Base-by-base conservation (phyloP, 1,139 yeast genomes). In the Pneumocystis murina region DNA sequence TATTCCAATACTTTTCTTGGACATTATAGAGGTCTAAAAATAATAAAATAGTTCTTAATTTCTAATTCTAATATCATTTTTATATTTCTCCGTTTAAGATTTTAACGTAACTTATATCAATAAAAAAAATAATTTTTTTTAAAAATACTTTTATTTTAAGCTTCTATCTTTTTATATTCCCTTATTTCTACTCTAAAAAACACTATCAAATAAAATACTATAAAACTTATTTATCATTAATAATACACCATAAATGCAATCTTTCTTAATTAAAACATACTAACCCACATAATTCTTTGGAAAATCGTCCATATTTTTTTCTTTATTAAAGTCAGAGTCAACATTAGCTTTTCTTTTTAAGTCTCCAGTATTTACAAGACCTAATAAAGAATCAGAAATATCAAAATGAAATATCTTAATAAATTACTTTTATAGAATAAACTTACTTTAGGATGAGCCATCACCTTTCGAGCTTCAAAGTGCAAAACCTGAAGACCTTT, bases 401-500 rank as follows among this genome's bases (percentile, higher is more conserved):
- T 10, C 20, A 48, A 24, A 48, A 17, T n/a, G 14, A 48, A 48
- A 20, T 12, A 24, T 48, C 16, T 20, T 20, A 2, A 48, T 58
- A 40, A 10, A 24, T 38, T 62, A 43, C 62, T 64, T 61, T 64
- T 54, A 72, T 90, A 90, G 71, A 89, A 91, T 33, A 78, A 75
- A 62, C 79, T 81, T 5, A 91, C 97, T 62, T 79, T 82, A 1
- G 77, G 79, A 63, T 89, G 82, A 0, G 87, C 89, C 62, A 77
- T 76, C 63, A 91, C 87, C 67, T 81, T 83, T 8, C 75, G 73
- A 8, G 84, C 83, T 63, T 81, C 78, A 72, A 90, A 91, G 67
- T 89, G 88, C 61, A 80, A 72, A 48, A 91, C 84, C 72, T 91
- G 94, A 20, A 91, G 77, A 38, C 82, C 79, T 8, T 86, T 89